Evolutionary conservation across 75 land plant species (phyloP).

Genomic region (Sequoia sempervirens): DNA sequence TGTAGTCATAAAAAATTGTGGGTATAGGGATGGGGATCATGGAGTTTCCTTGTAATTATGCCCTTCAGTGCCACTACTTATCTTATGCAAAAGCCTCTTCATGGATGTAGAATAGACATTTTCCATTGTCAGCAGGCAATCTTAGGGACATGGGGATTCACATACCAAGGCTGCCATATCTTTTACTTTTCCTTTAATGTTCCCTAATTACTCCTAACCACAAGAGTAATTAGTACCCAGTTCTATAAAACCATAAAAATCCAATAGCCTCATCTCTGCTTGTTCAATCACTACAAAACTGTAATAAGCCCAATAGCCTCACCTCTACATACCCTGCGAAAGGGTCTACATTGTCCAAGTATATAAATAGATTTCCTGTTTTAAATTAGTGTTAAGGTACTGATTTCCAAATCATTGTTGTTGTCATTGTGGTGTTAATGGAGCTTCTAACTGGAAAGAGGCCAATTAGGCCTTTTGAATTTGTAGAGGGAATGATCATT

Average conservation of each 20-base stretch:
- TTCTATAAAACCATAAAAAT: no score
- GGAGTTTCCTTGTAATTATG: no score
- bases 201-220: no score
- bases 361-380: neutral
- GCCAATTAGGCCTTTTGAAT: constrained; percentile 51
- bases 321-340: neutral
- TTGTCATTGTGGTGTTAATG: constrained; percentile 40
- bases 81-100: no score
- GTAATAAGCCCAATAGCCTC: neutral
- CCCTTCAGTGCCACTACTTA: no score
- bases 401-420: neutral
- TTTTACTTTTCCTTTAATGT: no score
- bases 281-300: neutral
- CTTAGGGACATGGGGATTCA: no score
- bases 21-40: no score
- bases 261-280: neutral
- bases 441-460: constrained; percentile 60
- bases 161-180: no score
- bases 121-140: no score
- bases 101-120: no score
- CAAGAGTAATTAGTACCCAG: neutral
- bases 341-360: neutral
- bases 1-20: no score
- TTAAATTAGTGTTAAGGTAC: neutral
- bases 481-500: constrained; percentile 58